phyloP scores from a whole-genome alignment of 1,284 basidiomycete species.

The Rhodotorula mucilaginosa region DNA sequence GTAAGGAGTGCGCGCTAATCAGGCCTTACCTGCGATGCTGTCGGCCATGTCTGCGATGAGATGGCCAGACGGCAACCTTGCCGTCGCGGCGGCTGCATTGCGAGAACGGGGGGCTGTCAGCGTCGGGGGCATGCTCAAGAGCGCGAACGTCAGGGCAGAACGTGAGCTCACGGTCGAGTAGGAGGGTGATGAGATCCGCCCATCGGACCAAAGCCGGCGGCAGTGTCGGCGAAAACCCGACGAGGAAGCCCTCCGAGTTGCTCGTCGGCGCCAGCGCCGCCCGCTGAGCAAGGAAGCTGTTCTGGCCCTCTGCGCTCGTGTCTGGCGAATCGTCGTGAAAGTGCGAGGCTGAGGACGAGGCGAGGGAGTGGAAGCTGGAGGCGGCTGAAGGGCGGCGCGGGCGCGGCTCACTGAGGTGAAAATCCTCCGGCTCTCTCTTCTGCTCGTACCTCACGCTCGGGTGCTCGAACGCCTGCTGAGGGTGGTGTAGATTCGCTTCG shows the following conservation, averaged over 20 bases:
- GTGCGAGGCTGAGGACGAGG: slow-evolving; percentile 7
- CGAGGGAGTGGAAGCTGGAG: slow-evolving; percentile 21
- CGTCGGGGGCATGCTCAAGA: too few relatives aligned
- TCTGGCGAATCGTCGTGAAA: slow-evolving; percentile 2
- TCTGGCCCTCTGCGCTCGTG: not conserved
- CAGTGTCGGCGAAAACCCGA: not conserved
- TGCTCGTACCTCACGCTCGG: too few relatives aligned
- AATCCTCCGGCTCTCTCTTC: too few relatives aligned
- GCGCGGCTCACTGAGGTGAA: not conserved
- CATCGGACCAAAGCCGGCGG: slow-evolving; percentile 4
- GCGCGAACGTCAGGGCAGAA: too few relatives aligned
- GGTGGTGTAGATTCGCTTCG: too few relatives aligned
- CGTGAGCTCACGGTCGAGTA: slow-evolving; percentile 15
- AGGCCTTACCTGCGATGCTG: not conserved
- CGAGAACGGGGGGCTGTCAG: too few relatives aligned
- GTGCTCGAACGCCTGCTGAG: too few relatives aligned
- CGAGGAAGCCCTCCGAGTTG: slow-evolving; percentile 4
- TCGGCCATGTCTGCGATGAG: not conserved
- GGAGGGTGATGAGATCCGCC: slow-evolving; percentile 22
- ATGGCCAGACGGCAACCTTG: not conserved
- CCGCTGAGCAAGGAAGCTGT: not conserved
- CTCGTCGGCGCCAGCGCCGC: not conserved
- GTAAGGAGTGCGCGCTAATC: not conserved
- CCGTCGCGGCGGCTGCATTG: not conserved
- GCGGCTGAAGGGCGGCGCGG: slow-evolving; percentile 10